Base-by-base conservation (phyloP, 768 basidiomycete species). In the Butyriboletus loyo region DNA sequence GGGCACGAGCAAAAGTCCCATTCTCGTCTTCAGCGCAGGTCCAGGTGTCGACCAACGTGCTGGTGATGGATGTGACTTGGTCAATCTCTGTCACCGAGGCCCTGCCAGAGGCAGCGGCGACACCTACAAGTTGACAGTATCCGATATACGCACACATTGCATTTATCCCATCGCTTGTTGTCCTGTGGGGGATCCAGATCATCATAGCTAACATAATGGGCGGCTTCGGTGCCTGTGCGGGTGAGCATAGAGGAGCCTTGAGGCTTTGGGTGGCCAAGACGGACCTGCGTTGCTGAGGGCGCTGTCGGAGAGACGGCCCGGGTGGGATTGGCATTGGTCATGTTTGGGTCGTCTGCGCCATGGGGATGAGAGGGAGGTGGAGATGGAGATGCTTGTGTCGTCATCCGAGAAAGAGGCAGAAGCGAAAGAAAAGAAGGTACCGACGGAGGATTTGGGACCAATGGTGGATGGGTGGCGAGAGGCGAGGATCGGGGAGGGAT, bases 401-500 rank as follows among this genome's bases (percentile, higher is more conserved):
- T 63, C 68, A 2, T 67, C 66, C 7, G 57, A 49, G 30, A 30
- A 45, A 45, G 43, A 32, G 14, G 47, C 9, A 17, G 64, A 61
- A 0, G 44, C 22, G 22, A 62, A 9, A 7, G 67, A 68, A 22
- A 53, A 60, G 36, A 68, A 68, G 2, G 62, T 69, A 36, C 56
- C 56, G 1, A 59, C 22, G 7, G 69, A 68, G 5, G 68, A 68
- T 35, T 62, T 69, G 9, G 63, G 59, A 8, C 69, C 70, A 36
- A 68, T 52, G 34, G 47, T 2, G 53, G 56, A 7, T 46, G 56
- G 3, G 51, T 21, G 0, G 40, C 54, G 5, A 58, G 59, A 24
- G 56, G 53, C 1, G 59, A 57, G 2, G 59, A 51, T 47, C 49
- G 50, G 7, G 57, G 57, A 14, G 62, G 62, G 0, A 59, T 56